Evolutionary conservation across 2,329 filamentous ascomycete genomes (phyloP).

Genomic region (Magnaporthales sp.): DNA sequence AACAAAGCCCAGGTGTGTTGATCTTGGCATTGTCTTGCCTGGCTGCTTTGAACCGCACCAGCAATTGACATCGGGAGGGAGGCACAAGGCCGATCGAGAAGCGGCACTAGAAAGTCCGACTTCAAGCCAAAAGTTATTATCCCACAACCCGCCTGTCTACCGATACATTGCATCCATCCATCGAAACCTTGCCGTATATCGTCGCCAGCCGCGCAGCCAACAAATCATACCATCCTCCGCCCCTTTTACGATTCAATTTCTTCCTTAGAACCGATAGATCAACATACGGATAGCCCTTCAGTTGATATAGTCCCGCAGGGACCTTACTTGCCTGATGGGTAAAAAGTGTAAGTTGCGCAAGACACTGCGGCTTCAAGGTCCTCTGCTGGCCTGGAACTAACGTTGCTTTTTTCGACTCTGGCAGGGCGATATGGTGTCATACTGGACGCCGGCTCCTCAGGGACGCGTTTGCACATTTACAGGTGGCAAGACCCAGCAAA

Average conservation of each 20-base stretch:
- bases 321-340: slow-evolving; percentile 2
- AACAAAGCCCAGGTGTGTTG: neutral
- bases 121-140: neutral
- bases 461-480: slow-evolving; percentile 91
- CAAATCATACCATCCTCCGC: neutral
- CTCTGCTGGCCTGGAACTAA: slow-evolving; percentile 3
- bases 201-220: neutral
- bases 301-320: neutral
- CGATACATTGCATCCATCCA: neutral
- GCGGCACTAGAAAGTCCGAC: neutral
- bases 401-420: neutral
- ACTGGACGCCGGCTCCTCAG: slow-evolving; percentile 94
- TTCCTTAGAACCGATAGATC: neutral
- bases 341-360: slow-evolving; percentile 4
- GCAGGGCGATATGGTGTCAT: slow-evolving; percentile 79
- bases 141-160: neutral
- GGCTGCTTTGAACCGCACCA: neutral
- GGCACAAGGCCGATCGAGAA: neutral
- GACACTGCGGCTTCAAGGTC: neutral
- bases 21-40: neutral
- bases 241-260: neutral
- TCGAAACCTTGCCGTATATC: neutral
- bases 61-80: neutral
- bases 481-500: slow-evolving; percentile 74
- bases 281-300: neutral